Base-by-base conservation (phyloP, 1,284 basidiomycete species). In the Ustilago curta region DNA sequence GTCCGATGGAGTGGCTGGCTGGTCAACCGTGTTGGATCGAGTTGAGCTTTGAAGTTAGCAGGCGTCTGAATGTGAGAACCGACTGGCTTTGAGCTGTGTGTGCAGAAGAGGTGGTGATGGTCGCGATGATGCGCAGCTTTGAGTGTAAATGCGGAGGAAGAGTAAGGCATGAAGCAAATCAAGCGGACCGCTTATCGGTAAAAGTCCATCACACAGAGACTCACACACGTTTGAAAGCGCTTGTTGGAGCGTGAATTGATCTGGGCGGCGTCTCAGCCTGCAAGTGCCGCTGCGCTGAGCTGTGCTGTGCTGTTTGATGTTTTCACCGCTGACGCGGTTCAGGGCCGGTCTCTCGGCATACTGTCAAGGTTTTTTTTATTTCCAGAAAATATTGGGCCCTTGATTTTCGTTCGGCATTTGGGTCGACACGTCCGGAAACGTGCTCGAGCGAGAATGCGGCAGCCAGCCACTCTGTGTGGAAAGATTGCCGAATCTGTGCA, bases 361-460 rank as follows among this genome's bases (percentile, higher is more conserved):
- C n/a, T n/a, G n/a, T n/a, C n/a, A n/a, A n/a, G 19, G 40, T 37
- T n/a, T 8, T n/a, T 31, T 44, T 18, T n/a, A 19, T 45, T 29
- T 48, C 23, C 23, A 23, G 19, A 11, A 31, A 48, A n/a, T n/a
- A n/a, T 12, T 48, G 55, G 35, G 55, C 55, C 45, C 45, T 49
- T 57, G 54, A 56, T 56, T 56, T 31, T 12, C 31, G 8, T 19
- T 45, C 43, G 54, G 31, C 54, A 45, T 44, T 32, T 55, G 42
- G 40, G 35, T 23, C 25, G 18, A 14, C 35, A 39, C 29, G 50
- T 52, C 37, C 37, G 23, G 32, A 27, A 56, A 45, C 43, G 43
- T 45, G 53, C 23, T 16, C 31, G 39, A 8, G 19, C 14, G 18
- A 55, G 31, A 19, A 8, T 35, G 53, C 53, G 53, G 53, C 53